Base-by-base conservation (phyloP, 345 rosid species). In the Geranium rotundifolium region DNA sequence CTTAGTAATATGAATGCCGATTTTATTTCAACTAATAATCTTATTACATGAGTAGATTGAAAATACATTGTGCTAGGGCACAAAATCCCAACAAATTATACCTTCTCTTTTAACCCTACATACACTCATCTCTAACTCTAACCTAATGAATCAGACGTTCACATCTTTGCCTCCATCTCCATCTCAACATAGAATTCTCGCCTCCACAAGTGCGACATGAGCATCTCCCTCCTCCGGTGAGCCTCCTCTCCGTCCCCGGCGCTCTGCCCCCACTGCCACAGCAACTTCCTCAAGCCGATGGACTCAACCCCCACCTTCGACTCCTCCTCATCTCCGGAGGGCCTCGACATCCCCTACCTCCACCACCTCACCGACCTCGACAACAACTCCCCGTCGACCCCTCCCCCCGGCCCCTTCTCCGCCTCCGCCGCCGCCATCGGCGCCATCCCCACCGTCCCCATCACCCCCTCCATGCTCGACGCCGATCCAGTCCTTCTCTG, bases 121-220 rank as follows among this genome's bases (percentile, higher is more conserved):
- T n/a, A n/a, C n/a, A n/a, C n/a, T n/a, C n/a, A n/a, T n/a, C n/a
- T n/a, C n/a, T n/a, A n/a, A n/a, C n/a, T n/a, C n/a, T n/a, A n/a
- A n/a, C n/a, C n/a, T n/a, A n/a, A n/a, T n/a, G n/a, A n/a, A n/a
- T n/a, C n/a, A n/a, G n/a, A n/a, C n/a, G n/a, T n/a, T n/a, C n/a
- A n/a, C n/a, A n/a, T n/a, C n/a, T n/a, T n/a, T n/a, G n/a, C n/a
- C n/a, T n/a, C n/a, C n/a, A n/a, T n/a, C n/a, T n/a, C n/a, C n/a
- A n/a, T n/a, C n/a, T n/a, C n/a, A n/a, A n/a, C n/a, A n/a, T n/a
- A n/a, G n/a, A n/a, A n/a, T n/a, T n/a, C n/a, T n/a, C n/a, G n/a
- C n/a, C n/a, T n/a, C 61, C 86, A 79, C 69, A 76, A 79, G 64
- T 84, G 89, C 54, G 89, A 84, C 65, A 77, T 77, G 76, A 81